Evolutionary conservation across 1,284 basidiomycete genomes (phyloP), one percentile per base, ranked within the genome.

Genomic region (Pseudomicrostroma phylloplanum): DNA sequence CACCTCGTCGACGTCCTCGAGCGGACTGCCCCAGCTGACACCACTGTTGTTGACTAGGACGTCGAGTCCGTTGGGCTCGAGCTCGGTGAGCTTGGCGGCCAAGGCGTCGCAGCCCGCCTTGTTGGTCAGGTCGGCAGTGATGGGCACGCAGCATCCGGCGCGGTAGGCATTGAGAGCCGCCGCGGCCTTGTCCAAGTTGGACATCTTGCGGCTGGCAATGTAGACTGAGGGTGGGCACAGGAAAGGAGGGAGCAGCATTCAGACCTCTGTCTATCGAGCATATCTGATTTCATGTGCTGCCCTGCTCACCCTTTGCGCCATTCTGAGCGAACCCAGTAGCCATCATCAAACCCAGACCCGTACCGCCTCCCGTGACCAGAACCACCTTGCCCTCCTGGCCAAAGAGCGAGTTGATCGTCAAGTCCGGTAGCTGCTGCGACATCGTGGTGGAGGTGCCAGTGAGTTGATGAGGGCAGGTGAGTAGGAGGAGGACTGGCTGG

Each of bases 271-370:
- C 30, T 9, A 36, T 36, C 30, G 30, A 4, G 30, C 4, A 9
- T 36, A 36, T 9, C 3, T 9, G 9, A 9, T 3, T 36, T 3
- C 9, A 9, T 36, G 30, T 9, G 9, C 30, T 36, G 30, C 30
- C 43, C n/a, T 19, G 15, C 59, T 57, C 42, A 57, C 60, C 61
- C 42, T 64, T 57, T 15, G 60, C 59, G 17, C 63, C 63, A 48
- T 57, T 64, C 48, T 64, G 61, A 39, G 62, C 63, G 42, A 25
- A 62, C 17, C 55, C 55, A 23, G 60, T 64, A 36, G 63, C 59
- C 30, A 64, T 62, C 54, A 46, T 58, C 6, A 49, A 42, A 3
- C 63, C 63, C 19, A 64, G 21, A 11, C 63, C 63, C 8, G 63
- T 64, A 17, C 63, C 63, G 55, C 59, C 63, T 13, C 63, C 62